A percentile compares a stretch with the other conserved stretches of the same genome.
phyloP scores from a whole-genome alignment of 1,139 yeast species.

The Sugiyamaella paludigena region DNA sequence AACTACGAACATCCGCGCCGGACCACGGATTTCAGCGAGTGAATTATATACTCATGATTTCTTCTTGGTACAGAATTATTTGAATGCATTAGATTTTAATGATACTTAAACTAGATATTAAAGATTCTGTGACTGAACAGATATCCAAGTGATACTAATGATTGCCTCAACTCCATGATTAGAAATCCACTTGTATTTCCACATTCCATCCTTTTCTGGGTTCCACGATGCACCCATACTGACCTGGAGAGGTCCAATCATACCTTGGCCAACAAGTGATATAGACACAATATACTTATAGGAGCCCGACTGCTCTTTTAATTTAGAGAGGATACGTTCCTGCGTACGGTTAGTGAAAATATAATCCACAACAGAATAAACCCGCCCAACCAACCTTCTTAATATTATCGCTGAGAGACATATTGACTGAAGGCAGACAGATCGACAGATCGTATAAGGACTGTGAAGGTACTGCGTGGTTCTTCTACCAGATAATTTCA shows the following conservation, averaged over 20 bases:
- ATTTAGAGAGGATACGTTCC: constrained; percentile 22
- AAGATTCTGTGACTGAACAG: not conserved
- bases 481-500: too few relatives aligned
- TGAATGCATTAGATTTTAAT: too few relatives aligned
- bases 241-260: constrained; percentile 32
- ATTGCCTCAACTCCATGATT: constrained; percentile 27
- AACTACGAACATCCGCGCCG: too few relatives aligned
- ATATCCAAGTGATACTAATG: constrained; percentile 37
- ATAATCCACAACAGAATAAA: too few relatives aligned
- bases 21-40: too few relatives aligned
- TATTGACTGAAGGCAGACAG: not conserved
- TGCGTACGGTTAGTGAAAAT: not conserved
- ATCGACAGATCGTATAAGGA: too few relatives aligned
- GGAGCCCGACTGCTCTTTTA: constrained; percentile 28
- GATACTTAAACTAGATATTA: too few relatives aligned
- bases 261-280: constrained; percentile 28
- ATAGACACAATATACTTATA: constrained; percentile 36
- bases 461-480: not conserved
- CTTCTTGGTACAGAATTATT: too few relatives aligned
- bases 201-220: constrained; percentile 38
- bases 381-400: too few relatives aligned
- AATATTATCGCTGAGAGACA: too few relatives aligned
- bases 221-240: constrained; percentile 38
- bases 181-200: constrained; percentile 31
- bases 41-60: too few relatives aligned